phyloP scores from a whole-genome alignment of 306 rosid species.

The Gastrolobium bilobum region DNA sequence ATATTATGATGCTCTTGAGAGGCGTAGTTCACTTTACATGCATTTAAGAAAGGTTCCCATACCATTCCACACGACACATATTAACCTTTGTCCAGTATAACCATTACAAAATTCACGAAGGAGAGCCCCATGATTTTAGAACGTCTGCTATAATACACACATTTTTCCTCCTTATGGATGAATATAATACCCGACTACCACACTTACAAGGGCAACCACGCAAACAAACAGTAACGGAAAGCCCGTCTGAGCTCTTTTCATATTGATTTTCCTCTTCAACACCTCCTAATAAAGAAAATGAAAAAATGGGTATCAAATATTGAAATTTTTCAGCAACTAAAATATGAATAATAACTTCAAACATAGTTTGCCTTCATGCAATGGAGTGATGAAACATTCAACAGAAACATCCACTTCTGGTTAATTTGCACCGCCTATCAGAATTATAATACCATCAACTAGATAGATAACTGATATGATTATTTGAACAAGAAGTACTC shows the following conservation, averaged over 20 bases:
- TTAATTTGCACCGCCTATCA: not conserved
- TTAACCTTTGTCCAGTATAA: conserved; percentile 32
- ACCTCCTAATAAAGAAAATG: conserved; percentile 57
- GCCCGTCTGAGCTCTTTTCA: conserved; percentile 60
- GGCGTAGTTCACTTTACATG: conserved; percentile 38
- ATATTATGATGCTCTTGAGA: not conserved
- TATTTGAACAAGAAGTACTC: not conserved
- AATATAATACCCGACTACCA: conserved; percentile 66
- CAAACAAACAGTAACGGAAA: conserved; percentile 73
- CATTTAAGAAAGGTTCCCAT: conserved; percentile 40
- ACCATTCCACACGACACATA: conserved; percentile 39
- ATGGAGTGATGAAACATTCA: conserved; percentile 2
- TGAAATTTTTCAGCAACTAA: not conserved
- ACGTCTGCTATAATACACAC: not conserved
- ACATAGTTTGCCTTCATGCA: conserved; percentile 16
- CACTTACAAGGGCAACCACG: conserved; percentile 66
- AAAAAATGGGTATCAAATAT: conserved; percentile 24
- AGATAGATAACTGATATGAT: not conserved
- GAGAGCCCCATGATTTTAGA: conserved; percentile 20
- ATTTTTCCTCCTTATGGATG: conserved; percentile 53
- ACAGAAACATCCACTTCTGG: conserved; percentile 7
- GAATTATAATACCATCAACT: not conserved
- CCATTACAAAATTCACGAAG: conserved; percentile 9
- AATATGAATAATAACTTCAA: conserved; percentile 10
- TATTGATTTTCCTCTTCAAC: conserved; percentile 58